Base-by-base conservation (phyloP, 2,329 filamentous ascomycete genomes). In the Epichloe aotearoae region DNA sequence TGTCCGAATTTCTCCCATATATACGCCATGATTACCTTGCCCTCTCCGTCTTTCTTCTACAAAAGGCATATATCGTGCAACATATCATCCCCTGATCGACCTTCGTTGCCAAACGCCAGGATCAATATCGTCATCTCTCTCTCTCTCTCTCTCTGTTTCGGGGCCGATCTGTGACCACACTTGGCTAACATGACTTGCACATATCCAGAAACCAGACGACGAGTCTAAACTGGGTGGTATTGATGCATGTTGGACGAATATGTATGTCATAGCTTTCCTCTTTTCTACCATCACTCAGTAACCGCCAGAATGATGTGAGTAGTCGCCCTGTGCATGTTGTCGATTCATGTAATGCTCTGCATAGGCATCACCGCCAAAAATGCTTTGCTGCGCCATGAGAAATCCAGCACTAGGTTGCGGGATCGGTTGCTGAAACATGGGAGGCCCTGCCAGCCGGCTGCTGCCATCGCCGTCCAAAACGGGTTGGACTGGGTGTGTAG, bases 371-470 rank as follows among this genome's bases (percentile, higher is more conserved):
- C 59, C 53, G 37, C 43, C 51, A 33, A 55, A 59, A 6, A 57
- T 54, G 26, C 55, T 57, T 12, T 56, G 55, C 34, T 59, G 58
- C 10, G 54, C 49, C 43, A 56, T 56, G 10, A 59, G 48, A 41
- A 57, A 61, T 30, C 47, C 54, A 2, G 50, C 26, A 19, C 50
- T 53, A 26, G 49, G 49, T 12, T 53, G 54, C 17, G 54, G 43
- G 17, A 55, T 50, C 17, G 53, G 42, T 34, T 58, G 55, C 30
- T 60, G 59, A 46, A 58, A 59, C 49, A 61, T 55, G 34, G 53
- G 36, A n/a, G 33, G 19, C 23, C 7, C 39, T 45, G 56, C 42
- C 36, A 57, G 48, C 45, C 55, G 50, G 5, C 51, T 52, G n/a
- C 19, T 14, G 44, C 23, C 36, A 12, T 51, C 51, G 1, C 52